A percentile compares a stretch with the other conserved stretches of the same genome.
Evolutionary conservation across 225 moss, liverwort and hornwort species (phyloP).

Genomic region (Neckera pumila): DNA sequence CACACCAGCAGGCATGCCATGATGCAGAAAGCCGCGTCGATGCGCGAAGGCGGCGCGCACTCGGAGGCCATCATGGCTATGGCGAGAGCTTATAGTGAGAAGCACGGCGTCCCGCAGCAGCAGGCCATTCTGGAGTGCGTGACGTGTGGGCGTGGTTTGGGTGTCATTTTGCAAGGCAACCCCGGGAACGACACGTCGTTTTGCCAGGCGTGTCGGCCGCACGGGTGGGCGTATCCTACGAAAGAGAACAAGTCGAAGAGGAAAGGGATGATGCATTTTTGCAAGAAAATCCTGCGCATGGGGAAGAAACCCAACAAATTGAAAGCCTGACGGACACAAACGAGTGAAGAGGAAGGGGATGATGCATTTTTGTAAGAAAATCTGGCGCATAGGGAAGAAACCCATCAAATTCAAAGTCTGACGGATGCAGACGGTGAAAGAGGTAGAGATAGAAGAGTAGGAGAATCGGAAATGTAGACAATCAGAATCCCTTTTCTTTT

Average conservation of each 20-base stretch:
- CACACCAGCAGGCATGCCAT: not conserved
- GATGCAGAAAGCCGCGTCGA: conserved; percentile 48
- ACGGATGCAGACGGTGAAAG: not conserved
- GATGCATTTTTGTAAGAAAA: conserved; percentile 39
- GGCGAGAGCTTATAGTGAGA: conserved; percentile 46
- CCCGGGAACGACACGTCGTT: conserved; percentile 33
- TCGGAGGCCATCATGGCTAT: conserved; percentile 43
- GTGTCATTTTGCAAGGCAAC: conserved; percentile 41
- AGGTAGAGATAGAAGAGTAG: not conserved
- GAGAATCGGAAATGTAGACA: not conserved
- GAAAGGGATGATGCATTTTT: conserved; percentile 46
- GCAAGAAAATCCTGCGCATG: conserved; percentile 35
- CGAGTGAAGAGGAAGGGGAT: conserved; percentile 28
- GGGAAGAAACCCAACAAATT: conserved; percentile 29
- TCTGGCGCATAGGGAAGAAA: conserved; percentile 41
- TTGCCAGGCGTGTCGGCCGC: conserved; percentile 36
- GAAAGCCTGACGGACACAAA: not conserved
- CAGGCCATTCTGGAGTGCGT: conserved; percentile 43
- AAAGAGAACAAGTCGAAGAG: conserved; percentile 25
- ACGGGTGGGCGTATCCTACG: conserved; percentile 1
- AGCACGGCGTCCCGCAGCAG: conserved; percentile 17
- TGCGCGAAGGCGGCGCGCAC: conserved; percentile 45
- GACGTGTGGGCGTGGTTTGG: conserved; percentile 26
- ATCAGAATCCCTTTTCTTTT: no score
- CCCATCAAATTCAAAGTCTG: conserved; percentile 2